Evolutionary conservation across 805 yeast species (phyloP), one percentile per base, ranked within the genome.

Genomic region (Saturnispora hagleri): DNA sequence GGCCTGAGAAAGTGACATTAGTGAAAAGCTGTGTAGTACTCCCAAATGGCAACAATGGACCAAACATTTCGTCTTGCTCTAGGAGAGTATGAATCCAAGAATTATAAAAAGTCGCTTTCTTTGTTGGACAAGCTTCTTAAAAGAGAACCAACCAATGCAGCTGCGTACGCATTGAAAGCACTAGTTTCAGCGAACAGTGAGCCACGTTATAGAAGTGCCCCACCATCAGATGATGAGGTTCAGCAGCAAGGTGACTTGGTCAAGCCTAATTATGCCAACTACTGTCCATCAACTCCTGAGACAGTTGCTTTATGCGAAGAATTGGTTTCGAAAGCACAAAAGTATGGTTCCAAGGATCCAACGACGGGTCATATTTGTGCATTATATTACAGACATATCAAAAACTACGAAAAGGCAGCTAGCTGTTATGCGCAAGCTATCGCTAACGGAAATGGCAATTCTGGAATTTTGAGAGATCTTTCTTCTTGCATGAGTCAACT

Each of bases 361-460:
- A 78, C 89, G 46, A 85, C 86, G 18, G 77, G 88, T 68, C 98
- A 93, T 62, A 80, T 93, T 59, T 75, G 87, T 4, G 98, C 97
- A 18, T 81, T 91, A 50, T 85, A 84, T 64, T 84, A 86, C 70
- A 76, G 95, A 57, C 73, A 81, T 28, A 75, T 79, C 44, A 81
- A 80, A 57, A 76, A 85, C 57, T 89, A 86, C 64, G 71, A 71
- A 7, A 89, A 84, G 54, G 91, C 98, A 5, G 82, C 85, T 50
- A 80, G 81, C 64, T 85, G 86, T 80, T 85, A 86, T 66, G 75
- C 79, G 55, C 78, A 80, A 5, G 87, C 97, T 5, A 69, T 82
- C 59, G 85, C 82, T 57, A 79, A 85, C 58, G 95, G 95, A 2
- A 82, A 90, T 24, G 77, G 79, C 4, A 93, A 93, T 67, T 77